A percentile compares a stretch with the other conserved stretches of the same genome.
Evolutionary conservation across 2,329 filamentous ascomycete species (phyloP).

Genomic region (Teratosphaeria destructans): DNA sequence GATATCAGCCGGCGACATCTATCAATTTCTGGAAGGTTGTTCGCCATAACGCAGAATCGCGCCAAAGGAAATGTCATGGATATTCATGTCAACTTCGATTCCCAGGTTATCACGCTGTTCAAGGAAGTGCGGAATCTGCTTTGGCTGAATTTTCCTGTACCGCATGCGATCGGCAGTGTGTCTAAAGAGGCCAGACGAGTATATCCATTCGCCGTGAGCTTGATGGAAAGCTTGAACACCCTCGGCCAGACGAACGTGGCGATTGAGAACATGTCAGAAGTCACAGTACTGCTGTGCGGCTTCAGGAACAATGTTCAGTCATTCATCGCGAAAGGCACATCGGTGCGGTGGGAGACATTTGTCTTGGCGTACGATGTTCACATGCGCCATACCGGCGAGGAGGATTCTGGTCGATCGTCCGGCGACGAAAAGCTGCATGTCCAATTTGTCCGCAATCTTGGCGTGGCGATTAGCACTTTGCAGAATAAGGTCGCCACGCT

Average conservation of each 20-base stretch:
- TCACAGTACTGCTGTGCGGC: conserved; percentile 76
- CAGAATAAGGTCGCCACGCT: conserved; percentile 79
- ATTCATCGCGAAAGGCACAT: conserved; percentile 76
- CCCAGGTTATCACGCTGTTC: conserved; percentile 93
- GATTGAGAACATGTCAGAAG: conserved; percentile 76
- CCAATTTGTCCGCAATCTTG: conserved; percentile 91
- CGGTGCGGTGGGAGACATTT: conserved; percentile 93
- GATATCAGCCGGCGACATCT: conserved; percentile 84
- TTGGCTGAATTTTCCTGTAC: conserved; percentile 90
- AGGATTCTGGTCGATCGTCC: conserved; percentile 7
- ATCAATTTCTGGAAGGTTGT: conserved; percentile 82
- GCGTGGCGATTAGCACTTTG: conserved; percentile 72
- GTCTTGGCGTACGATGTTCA: conserved; percentile 93
- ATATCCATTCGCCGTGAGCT: conserved; percentile 91
- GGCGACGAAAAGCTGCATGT: conserved; percentile 51
- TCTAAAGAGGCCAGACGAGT: conserved; percentile 98
- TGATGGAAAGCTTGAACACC: conserved; percentile 98
- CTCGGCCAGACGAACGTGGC: conserved; percentile 78
- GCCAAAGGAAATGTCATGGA: conserved; percentile 85
- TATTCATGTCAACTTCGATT: conserved; percentile 89
- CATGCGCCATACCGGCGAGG: conserved; percentile 49
- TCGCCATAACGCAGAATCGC: conserved; percentile 77
- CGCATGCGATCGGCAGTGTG: conserved; percentile 86
- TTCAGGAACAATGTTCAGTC: conserved; percentile 84
- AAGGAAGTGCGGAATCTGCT: conserved; percentile 95